Percentiles rank a stretch among this genome's conserved stretches.
Conservation (phyloP, 108 stramenopile genomes). For the Stephanodiscus triporus region DNA sequence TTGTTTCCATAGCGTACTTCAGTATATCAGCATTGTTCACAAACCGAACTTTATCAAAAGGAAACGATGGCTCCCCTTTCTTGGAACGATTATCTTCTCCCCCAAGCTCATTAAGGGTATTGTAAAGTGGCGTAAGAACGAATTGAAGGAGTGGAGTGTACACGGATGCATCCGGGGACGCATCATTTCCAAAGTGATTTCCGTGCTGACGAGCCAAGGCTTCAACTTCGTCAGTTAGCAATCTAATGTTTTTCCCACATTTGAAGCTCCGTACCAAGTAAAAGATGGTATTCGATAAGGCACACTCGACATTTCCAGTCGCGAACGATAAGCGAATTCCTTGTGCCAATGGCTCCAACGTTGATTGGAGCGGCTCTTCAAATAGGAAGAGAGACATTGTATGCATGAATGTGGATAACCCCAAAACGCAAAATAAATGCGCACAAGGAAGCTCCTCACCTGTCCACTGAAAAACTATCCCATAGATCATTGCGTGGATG, state of each 20-base stretch:
- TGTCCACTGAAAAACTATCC: conserved; percentile 3
- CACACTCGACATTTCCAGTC: conserved; percentile 14
- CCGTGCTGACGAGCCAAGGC: conserved; percentile 5
- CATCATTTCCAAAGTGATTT: conserved; percentile 6
- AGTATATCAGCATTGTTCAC: conserved; percentile 1
- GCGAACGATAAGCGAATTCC: conserved; percentile 13
- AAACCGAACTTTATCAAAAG: neutral
- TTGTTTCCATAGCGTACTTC: neutral
- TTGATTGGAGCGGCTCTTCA: conserved; percentile 20
- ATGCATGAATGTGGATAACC: neutral
- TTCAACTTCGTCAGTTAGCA: conserved; percentile 5
- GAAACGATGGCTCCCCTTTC: neutral
- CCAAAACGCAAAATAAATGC: neutral
- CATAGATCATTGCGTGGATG: conserved; percentile 12
- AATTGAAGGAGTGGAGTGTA: conserved; percentile 2
- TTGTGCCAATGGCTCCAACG: conserved; percentile 11
- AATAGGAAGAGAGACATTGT: neutral
- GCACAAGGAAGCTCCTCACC: neutral
- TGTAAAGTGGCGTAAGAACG: conserved; percentile 4
- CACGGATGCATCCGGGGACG: neutral
- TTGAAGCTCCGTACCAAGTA: conserved; percentile 7
- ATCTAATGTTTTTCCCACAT: conserved; percentile 17
- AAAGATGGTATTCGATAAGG: neutral
- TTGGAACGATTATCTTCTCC: neutral
- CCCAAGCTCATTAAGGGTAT: conserved; percentile 5